Evolutionary conservation across 768 basidiomycete species (phyloP).

Genomic region (Tylopilus vinaceipallidus): DNA sequence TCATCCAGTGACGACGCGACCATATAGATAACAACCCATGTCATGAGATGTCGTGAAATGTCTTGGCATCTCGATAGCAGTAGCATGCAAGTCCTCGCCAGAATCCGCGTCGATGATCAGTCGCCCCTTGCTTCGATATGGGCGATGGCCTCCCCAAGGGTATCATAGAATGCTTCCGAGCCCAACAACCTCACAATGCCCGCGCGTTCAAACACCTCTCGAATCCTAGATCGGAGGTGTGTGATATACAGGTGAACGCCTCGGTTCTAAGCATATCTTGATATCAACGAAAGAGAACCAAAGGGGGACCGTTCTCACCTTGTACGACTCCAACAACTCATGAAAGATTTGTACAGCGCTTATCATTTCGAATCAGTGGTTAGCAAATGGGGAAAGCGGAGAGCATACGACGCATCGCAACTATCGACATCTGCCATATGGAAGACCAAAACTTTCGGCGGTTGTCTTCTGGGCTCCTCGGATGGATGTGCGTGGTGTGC

Average conservation of each 20-base stretch:
- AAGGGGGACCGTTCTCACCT: conserved; percentile 38
- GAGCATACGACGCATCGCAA: conserved; percentile 84
- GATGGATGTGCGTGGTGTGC: conserved; percentile 79
- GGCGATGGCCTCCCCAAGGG: conserved; percentile 42
- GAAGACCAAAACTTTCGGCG: conserved; percentile 80
- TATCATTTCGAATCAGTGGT: conserved; percentile 9
- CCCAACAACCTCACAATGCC: conserved; percentile 45
- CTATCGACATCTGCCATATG: conserved; percentile 91
- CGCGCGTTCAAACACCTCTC: conserved; percentile 40
- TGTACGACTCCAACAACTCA: conserved; percentile 77
- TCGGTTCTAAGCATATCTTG: conserved; percentile 33
- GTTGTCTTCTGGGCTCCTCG: conserved; percentile 74
- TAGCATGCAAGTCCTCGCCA: background rate
- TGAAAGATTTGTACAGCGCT: conserved; percentile 84
- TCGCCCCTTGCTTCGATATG: conserved; percentile 31
- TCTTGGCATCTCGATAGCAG: background rate
- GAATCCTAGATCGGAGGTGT: conserved; percentile 40
- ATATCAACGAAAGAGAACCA: background rate
- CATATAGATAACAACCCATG: background rate
- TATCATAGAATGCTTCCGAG: conserved; percentile 42
- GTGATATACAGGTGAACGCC: conserved; percentile 46
- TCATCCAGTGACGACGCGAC: background rate
- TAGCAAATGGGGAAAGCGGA: background rate
- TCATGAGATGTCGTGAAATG: conserved; percentile 1
- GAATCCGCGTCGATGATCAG: conserved; percentile 1